Evolutionary conservation across 2,329 filamentous ascomycete genomes (phyloP), one percentile per base, ranked within the genome.

Genomic region (Aureobasidium sp.): DNA sequence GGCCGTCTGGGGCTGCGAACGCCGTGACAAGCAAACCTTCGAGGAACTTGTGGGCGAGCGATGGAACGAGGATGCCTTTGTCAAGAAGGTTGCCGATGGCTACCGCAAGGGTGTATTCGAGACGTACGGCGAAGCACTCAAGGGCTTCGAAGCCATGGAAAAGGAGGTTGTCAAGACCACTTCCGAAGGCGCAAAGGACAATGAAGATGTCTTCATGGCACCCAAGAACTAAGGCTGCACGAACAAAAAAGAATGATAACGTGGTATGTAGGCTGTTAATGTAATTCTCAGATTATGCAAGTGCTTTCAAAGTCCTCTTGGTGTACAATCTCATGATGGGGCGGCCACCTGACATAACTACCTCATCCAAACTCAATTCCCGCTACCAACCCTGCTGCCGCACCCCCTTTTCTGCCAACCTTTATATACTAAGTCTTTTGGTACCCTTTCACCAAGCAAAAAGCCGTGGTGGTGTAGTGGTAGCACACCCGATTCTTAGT

Each of bases 1-100:
- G 77, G 93, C 94, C 14, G 86, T 96, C 0, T 99, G 94, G 94
- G 91, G 89, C 1, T 79, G 91, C 61, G 91, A 94, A 78, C 79
- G 89, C 51, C 74, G 75, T 29, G 73, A 68, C 0, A 69, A 77
- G 2, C 86, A 96, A 81, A 90, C 82, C 4, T 97, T 97, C 76
- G 94, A 97, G 72, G 87, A 93, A 64, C 79, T 96, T 65, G 87
- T 99, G 64, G 90, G 88, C 8, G 79, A 79, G 70, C 81, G 94
- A 65, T 99, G 94, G 94, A 85, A 84, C 64, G 93, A 96, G 75
- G 86, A 88, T 66, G 86, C 86, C 0, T 91, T 92, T 66, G 87
- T 96, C 13, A 84, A 89, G 76, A 90, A 84, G 77, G 87, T 97
- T 48, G 90, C 88, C 44, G 83, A 88, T 2, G 93, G 94, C 2